phyloP scores from a whole-genome alignment of 176 grass and related monocot species.

The Carex littledalei region DNA sequence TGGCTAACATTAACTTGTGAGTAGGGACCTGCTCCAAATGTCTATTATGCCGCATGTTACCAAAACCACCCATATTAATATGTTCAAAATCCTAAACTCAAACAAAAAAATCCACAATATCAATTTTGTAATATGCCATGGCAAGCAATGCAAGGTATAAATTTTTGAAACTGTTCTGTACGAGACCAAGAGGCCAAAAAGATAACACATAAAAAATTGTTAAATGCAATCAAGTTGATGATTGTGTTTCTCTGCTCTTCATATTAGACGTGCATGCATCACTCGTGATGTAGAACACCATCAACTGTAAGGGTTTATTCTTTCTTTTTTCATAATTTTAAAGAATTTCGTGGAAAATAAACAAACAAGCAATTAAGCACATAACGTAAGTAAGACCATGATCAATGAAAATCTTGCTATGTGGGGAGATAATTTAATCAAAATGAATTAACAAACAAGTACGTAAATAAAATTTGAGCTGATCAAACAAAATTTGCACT shows the following conservation, averaged over 20 bases:
- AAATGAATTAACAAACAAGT: background rate
- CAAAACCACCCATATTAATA: background rate
- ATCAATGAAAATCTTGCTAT: background rate
- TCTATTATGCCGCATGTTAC: background rate
- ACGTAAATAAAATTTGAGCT: background rate
- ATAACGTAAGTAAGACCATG: background rate
- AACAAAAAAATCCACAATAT: background rate
- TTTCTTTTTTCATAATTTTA: background rate
- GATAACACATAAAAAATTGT: background rate
- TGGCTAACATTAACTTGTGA: background rate
- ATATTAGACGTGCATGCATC: background rate
- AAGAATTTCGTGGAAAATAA: background rate
- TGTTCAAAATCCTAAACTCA: background rate
- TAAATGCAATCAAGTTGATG: constrained; percentile 2
- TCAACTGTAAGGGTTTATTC: background rate
- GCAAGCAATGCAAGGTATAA: background rate
- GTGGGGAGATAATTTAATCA: background rate
- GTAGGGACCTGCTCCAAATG: background rate
- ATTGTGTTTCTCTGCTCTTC: background rate
- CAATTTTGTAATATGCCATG: background rate
- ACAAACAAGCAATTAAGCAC: background rate
- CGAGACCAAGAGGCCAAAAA: background rate
- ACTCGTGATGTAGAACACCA: background rate
- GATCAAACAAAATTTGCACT: background rate
- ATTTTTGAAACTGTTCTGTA: background rate